Evolutionary conservation across 1,284 basidiomycete species (phyloP), one percentile per base, ranked within the genome.

Genomic region (Athelia sp.): DNA sequence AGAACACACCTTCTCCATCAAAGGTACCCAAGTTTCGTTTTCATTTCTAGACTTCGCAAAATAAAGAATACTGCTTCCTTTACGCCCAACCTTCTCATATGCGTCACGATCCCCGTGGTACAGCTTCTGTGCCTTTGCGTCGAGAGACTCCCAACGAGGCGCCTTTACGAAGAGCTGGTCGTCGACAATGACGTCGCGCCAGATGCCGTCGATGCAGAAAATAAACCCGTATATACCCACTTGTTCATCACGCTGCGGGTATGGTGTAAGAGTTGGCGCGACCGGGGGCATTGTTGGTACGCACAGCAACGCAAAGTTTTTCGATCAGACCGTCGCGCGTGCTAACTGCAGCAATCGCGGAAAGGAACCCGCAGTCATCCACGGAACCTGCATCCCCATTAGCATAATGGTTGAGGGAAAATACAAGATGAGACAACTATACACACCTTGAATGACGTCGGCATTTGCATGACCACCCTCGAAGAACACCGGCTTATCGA

Each of bases 151-250:
- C 45, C 56, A 66, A 32, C 58, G 59, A 3, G 62, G 64, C 10
- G 64, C 56, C 10, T 47, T 35, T 2, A 58, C 59, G 50, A 52
- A 65, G 11, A 66, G 57, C 42, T 63, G 58, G 45, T 70, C 68
- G 51, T 70, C 69, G 32, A 71, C 65, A 21, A 71, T 60, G 18
- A 71, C 62, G 47, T 40, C 36, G 4, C 54, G 56, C 68, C 68
- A 71, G 32, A 56, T 57, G 34, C 58, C 60, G 47, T 70, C 67
- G 0, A 67, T 54, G 53, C 63, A 69, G 54, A 71, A 69, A 23
- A 70, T 63, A 54, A 71, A 71, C 2, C 70, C 70, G 50, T 73
- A 73, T 0, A 73, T 61, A 2, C 78, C 78, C n/a, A 78, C 72
- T 29, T 29, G 26, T 54, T 76, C 74, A 50, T 80, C 75, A 29